Base-by-base conservation (phyloP, 163 green algal genomes). In the Prototheca wickerhamii region DNA sequence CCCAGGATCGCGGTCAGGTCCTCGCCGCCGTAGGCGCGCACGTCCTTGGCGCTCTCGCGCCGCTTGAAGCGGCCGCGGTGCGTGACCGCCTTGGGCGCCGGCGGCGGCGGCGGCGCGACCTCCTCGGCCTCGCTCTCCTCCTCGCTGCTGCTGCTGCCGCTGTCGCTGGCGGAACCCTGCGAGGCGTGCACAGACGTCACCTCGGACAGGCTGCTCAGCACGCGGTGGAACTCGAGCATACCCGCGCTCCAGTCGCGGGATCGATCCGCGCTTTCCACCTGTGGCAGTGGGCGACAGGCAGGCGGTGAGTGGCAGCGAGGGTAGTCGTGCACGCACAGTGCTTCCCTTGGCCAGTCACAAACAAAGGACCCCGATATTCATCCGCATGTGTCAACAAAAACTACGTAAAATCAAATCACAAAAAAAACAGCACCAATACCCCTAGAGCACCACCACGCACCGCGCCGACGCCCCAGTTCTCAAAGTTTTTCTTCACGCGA, bases 401-500 rank as follows among this genome's bases (percentile, higher is more conserved):
- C n/a, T n/a, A n/a, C n/a, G n/a, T n/a, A n/a, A n/a, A n/a, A n/a
- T n/a, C n/a, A n/a, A n/a, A n/a, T n/a, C n/a, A n/a, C n/a, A n/a
- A n/a, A n/a, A n/a, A n/a, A n/a, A n/a, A n/a, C n/a, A n/a, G n/a
- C n/a, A n/a, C n/a, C n/a, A n/a, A n/a, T n/a, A n/a, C n/a, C n/a
- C n/a, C n/a, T n/a, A n/a, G n/a, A n/a, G n/a, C n/a, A 49, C 12
- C 10, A n/a, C 15, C 7, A 63, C 82, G 69, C 63, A 91, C 87
- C 71, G 80, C 81, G 31, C 88, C 88, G 8, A 95, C 85, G 34
- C 88, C 88, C 56, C 83, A 74, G 20, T 77, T 84, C 59, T 94
- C 87, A 58, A 84, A 79, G 63, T 90, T 89, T 74, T 92, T 92
- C 72, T 90, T 91, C 29, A 91, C 87, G 57, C 78, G 84, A 23